phyloP scores from a whole-genome alignment of 2,329 filamentous ascomycete genomes.

The Sporothrix phasma region DNA sequence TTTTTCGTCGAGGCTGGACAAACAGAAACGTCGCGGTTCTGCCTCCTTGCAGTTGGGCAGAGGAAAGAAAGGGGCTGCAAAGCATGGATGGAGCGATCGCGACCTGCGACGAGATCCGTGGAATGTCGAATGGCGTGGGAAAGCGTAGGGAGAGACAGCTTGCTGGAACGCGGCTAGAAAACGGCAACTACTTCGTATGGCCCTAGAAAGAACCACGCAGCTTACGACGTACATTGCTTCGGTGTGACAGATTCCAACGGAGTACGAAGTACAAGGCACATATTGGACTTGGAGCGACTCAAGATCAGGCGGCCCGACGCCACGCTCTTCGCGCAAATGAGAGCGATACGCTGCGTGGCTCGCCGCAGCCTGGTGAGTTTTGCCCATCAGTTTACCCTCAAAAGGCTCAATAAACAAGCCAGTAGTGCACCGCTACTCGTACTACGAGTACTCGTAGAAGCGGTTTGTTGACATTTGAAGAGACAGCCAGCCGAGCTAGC shows the following conservation, averaged over 20 bases:
- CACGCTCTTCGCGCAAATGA: not conserved
- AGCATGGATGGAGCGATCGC: not conserved
- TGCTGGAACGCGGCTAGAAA: conserved; percentile 5
- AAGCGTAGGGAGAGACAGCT: not conserved
- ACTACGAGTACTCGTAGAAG: not conserved
- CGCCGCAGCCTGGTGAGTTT: not conserved
- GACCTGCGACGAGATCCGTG: not conserved
- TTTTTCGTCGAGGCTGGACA: not conserved
- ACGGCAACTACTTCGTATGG: not conserved
- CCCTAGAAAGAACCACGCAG: not conserved
- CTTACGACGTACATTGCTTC: not conserved
- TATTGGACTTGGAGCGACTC: not conserved
- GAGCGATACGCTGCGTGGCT: not conserved
- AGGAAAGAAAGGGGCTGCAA: not conserved
- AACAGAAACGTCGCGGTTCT: not conserved
- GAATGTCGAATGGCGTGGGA: not conserved
- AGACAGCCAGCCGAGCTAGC: conserved; percentile 16
- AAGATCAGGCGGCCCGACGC: not conserved
- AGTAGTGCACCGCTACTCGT: not conserved
- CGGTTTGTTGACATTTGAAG: conserved; percentile 18
- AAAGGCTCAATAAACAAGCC: conserved; percentile 8
- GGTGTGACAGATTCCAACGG: not conserved
- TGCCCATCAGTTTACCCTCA: not conserved
- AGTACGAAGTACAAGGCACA: not conserved
- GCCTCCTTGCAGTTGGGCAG: not conserved